Base-by-base conservation (phyloP, 1,284 basidiomycete genomes). In the Sanghuangporus sanghuang region DNA sequence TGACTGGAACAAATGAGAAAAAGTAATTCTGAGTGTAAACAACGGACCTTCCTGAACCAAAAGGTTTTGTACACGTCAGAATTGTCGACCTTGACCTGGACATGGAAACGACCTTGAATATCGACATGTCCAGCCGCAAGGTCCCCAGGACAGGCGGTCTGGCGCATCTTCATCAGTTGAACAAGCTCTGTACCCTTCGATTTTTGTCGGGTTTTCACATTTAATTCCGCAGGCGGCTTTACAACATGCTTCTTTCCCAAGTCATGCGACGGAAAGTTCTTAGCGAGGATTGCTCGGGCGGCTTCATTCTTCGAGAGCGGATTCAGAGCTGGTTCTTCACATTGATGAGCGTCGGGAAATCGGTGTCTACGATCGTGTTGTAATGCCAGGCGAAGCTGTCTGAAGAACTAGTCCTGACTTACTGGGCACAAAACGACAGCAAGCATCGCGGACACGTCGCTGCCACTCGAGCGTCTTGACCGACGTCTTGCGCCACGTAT, bases 161-260 rank as follows among this genome's bases (percentile, higher is more conserved):
- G 89, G 58, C 86, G 83, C 80, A 92, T 82, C 70, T 85, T 89
- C 81, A 92, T 89, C 7, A 85, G 69, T 68, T 86, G 81, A 11
- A 91, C 73, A 82, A 0, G 79, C 82, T 14, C 80, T 71, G 68
- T 86, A 87, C 66, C 76, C 79, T 6, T 85, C 79, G 67, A 86
- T 81, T 2, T 77, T 77, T 11, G 81, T 77, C 42, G 74, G 67
- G 59, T 67, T 77, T 75, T 64, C 62, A 70, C 70, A 38, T 18
- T 46, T 46, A 18, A 46, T 46, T 18, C 44, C 44, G 71, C 64
- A 50, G 46, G n/a, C 18, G 21, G 71, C 58, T 69, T 70, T 59
- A 61, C 69, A 16, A 57, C 9, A 39, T 38, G 16, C 6, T 35
- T 36, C 49, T 56, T 57, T 27, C 12, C 32, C 3, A 67, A 66